A percentile compares a stretch with the other conserved stretches of the same genome.
phyloP scores from a whole-genome alignment of 1,139 yeast species.

The Entelexis sorbosivorans region DNA sequence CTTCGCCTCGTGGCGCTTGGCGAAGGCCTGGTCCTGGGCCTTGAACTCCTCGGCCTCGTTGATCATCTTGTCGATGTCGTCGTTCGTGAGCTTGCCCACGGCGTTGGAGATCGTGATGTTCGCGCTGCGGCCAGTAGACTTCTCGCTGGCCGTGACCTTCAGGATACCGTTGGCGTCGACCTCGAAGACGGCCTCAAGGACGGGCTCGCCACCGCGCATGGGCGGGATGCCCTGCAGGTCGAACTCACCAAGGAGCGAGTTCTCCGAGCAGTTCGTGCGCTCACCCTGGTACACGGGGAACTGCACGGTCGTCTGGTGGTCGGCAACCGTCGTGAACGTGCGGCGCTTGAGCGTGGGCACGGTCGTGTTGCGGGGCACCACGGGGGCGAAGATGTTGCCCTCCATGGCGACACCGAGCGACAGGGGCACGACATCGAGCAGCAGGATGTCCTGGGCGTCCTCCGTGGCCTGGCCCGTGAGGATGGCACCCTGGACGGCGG shows the following conservation, averaged over 20 bases:
- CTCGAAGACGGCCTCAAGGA: slow-evolving; percentile 97
- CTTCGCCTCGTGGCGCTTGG: slow-evolving; percentile 99
- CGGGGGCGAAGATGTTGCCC: slow-evolving; percentile 98
- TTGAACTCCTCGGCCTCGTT: slow-evolving; percentile 98
- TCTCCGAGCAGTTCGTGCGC: slow-evolving; percentile 98
- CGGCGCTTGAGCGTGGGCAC: slow-evolving; percentile 99
- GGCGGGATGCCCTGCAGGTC: slow-evolving; percentile 99
- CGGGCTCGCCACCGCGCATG: slow-evolving; percentile 99
- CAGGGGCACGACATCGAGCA: slow-evolving; percentile 97
- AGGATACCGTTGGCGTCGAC: slow-evolving; percentile 99
- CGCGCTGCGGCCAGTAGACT: slow-evolving; percentile 98
- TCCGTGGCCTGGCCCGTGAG: slow-evolving; percentile 96
- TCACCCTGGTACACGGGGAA: slow-evolving; percentile 99
- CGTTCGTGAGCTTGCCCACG: slow-evolving; percentile 95
- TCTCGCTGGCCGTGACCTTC: slow-evolving; percentile 98
- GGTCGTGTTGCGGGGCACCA: slow-evolving; percentile 99
- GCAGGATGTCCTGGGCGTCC: slow-evolving; percentile 92
- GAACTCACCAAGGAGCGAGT: slow-evolving; percentile 98
- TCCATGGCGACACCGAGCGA: slow-evolving; percentile 99
- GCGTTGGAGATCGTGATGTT: slow-evolving; percentile 99
- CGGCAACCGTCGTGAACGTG: slow-evolving; percentile 99
- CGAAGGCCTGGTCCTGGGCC: slow-evolving; percentile 97
- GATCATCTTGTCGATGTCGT: slow-evolving; percentile 98
- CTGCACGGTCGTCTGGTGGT: slow-evolving; percentile 98
- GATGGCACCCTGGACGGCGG: slow-evolving; percentile 99